Evolutionary conservation across 2,329 filamentous ascomycete genomes (phyloP), one percentile per base, ranked within the genome.

Genomic region (Neonectria hederae): DNA sequence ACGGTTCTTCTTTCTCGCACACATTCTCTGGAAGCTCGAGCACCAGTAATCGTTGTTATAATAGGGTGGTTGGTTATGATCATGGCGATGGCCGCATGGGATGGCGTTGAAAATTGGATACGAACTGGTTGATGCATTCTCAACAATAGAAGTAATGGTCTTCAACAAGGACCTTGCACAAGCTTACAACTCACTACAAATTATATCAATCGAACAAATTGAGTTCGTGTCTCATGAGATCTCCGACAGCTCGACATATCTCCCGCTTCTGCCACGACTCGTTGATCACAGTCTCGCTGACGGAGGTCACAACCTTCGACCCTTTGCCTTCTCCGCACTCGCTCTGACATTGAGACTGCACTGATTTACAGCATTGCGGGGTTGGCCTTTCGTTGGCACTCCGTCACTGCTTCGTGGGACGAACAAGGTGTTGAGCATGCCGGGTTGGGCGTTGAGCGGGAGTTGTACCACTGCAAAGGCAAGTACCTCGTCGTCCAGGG

Each of bases 81-180:
- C 65, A 62, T 48, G 59, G 52, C 58, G 63, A 63, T 68, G 67
- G 64, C 62, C 66, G 66, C 67, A 74, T 69, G 61, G 69, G 66
- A 68, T 66, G 72, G 72, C 70, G 70, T 74, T 74, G 65, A 43
- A 53, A 61, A 46, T 66, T 68, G 69, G 69, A 61, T 62, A 66
- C 32, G 38, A 62, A 60, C 63, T 56, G 61, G 42, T 57, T 65
- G 65, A 69, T 56, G 59, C 55, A 49, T 62, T 65, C 67, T 74
- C 72, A 76, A 76, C 75, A 72, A 72, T 63, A 73, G 65, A 74
- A 67, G 65, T 63, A 67, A 49, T 22, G 52, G 69, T 52, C 69
- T 77, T 77, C 72, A 75, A 77, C 75, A 72, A 66, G 66, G 54
- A 63, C 71, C 42, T 43, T 51, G 65, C 59, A 64, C 57, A 54